Evolutionary conservation across 2,329 filamentous ascomycete genomes (phyloP).

Genomic region (Verticillium zaregamsianum): DNA sequence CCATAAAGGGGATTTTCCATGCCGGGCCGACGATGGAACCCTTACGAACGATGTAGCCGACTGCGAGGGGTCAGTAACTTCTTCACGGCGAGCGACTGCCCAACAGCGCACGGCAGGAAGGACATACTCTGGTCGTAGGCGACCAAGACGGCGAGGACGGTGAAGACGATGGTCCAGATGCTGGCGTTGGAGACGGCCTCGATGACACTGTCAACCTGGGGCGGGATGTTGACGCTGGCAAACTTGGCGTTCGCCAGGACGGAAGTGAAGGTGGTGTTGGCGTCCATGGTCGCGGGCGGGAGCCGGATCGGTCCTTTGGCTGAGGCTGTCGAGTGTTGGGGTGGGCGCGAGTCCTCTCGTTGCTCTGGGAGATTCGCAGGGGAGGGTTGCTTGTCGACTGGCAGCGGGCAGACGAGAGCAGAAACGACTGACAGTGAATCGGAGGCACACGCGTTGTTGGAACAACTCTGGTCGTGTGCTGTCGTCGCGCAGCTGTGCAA

Average conservation of each 20-base stretch:
- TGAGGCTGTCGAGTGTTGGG: not conserved
- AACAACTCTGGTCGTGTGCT: not conserved
- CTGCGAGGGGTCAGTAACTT: slow-evolving; percentile 37
- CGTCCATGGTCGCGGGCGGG: slow-evolving; percentile 36
- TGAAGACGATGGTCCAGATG: slow-evolving; percentile 59
- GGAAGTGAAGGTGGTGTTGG: slow-evolving; percentile 67
- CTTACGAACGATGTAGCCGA: slow-evolving; percentile 71
- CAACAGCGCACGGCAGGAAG: not conserved
- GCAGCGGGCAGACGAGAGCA: not conserved
- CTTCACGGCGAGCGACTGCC: not conserved
- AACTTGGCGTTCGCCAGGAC: slow-evolving; percentile 59
- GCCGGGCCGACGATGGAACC: slow-evolving; percentile 70
- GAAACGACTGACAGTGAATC: not conserved
- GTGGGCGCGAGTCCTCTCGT: not conserved
- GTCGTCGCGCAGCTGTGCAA: not conserved
- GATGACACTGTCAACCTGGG: slow-evolving; percentile 52
- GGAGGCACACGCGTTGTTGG: not conserved
- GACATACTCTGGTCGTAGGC: slow-evolving; percentile 86
- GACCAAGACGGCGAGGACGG: slow-evolving; percentile 66
- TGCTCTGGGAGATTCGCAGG: not conserved
- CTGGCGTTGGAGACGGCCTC: slow-evolving; percentile 52
- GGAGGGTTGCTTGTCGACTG: not conserved
- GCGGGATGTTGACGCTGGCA: slow-evolving; percentile 43
- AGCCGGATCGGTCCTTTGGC: not conserved
- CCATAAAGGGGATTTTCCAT: slow-evolving; percentile 82